Evolutionary conservation across 1,284 basidiomycete species (phyloP), one percentile per base, ranked within the genome.

Genomic region (Sporisorium graminicola): DNA sequence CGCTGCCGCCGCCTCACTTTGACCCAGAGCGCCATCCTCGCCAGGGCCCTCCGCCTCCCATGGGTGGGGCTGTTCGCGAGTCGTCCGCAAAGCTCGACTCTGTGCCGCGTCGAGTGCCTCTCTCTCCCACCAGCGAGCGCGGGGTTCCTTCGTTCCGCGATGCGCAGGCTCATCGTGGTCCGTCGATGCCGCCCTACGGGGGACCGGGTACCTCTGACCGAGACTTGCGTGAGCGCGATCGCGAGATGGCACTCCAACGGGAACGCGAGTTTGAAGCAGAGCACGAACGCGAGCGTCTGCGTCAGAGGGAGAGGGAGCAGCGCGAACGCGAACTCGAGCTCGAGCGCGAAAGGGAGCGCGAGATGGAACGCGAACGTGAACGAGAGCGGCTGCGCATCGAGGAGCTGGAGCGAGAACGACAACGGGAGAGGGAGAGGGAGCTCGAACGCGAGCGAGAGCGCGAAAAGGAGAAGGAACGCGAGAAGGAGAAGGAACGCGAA

Each of bases 401-500:
- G 49, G 61, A 65, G 35, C 44, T 67, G 12, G 66, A 78, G 47
- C 66, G 62, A 2, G 58, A 78, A 24, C 63, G 66, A 12, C 60
- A 64, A 20, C 24, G 42, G 8, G 65, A 69, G 20, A 58, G 64
- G 5, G 58, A 73, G 40, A 40, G 43, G 27, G 63, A 77, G 44
- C 63, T 58, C 24, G 70, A 77, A 26, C 55, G 56, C 16, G 65
- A 72, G 51, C 65, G 65, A 5, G 74, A 77, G 37, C 60, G 65
- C 2, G 74, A 77, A 33, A 58, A 52, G 35, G 74, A 72, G 35
- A 58, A 56, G 35, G 74, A 72, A 27, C 61, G 64, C 10, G 69
- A 75, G 20, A 67, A 70, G 64, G 73, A 71, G 20, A 70, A 64
- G 57, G 67, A 71, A 33, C 68, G 68, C 18, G 74, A 76, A 20